Base-by-base conservation (phyloP, 768 basidiomycete genomes). In the Lactarius indigo region DNA sequence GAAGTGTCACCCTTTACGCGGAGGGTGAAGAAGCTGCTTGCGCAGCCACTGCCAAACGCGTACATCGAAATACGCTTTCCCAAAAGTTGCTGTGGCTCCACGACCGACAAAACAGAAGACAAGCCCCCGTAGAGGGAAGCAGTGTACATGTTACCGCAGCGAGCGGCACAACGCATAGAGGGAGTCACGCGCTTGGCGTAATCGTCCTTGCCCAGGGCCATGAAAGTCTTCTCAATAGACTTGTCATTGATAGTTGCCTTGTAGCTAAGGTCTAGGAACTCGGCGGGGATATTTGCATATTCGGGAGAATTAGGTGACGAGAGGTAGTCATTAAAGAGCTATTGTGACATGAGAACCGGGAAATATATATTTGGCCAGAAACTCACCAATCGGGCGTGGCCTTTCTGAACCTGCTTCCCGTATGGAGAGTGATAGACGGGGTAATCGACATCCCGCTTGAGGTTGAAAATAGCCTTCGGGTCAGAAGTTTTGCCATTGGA, bases 81-180 rank as follows among this genome's bases (percentile, higher is more conserved):
- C 73, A 81, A 78, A 62, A 96, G 81, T 70, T 86, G 82, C 8
- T 84, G 77, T 10, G 92, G 88, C 72, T 88, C 86, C 44, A 92
- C 85, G 30, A 83, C 82, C 55, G 91, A 85, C 52, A 99, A 75
- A 33, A 98, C 81, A 9, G 92, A 94, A 44, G 96, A 91, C 66
- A 99, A 87, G 71, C 94, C 95, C 55, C 94, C 95, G 75, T 96
- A 98, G 13, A 99, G 83, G 18, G 94, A 96, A 17, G 90, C 97
- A 15, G 97, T 96, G 84, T 99, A 98, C 90, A 95, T 96, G 87
- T 99, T 98, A 17, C 97, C 97, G 70, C 96, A 86, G 55, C 95
- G 88, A 74, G 87, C 86, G 31, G 95, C 94, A 80, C 89, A 91
- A 64, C 88, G 86, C 87, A 96, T 95, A 30, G 82, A 84, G 9